phyloP scores from a whole-genome alignment of 768 basidiomycete genomes.

The Russula vinacea region DNA sequence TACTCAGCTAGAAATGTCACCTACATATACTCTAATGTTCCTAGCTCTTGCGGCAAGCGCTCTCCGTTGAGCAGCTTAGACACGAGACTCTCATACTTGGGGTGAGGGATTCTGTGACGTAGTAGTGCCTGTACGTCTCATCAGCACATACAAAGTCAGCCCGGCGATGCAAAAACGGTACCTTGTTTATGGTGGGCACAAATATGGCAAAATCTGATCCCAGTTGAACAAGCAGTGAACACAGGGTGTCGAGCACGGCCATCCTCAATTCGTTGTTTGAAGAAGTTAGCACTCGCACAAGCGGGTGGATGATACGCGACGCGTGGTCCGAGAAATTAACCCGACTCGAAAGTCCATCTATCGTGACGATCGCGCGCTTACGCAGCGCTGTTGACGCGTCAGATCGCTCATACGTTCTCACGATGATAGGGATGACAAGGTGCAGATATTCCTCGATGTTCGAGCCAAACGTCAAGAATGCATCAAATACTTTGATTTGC shows the following conservation, averaged over 20 bases:
- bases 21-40: conserved; percentile 64
- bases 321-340: conserved; percentile 99
- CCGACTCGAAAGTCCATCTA: conserved; percentile 83
- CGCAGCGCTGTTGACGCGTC: conserved; percentile 73
- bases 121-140: conserved; percentile 56
- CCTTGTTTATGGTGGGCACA: conserved; percentile 96
- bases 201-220: conserved; percentile 98
- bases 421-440: conserved; percentile 91
- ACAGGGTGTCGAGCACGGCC: conserved; percentile 90
- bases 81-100: conserved; percentile 84
- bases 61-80: conserved; percentile 89
- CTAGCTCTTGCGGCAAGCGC: conserved; percentile 81
- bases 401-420: conserved; percentile 81
- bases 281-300: conserved; percentile 78
- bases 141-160: conserved; percentile 13
- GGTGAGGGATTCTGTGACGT: conserved; percentile 72
- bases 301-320: conserved; percentile 92
- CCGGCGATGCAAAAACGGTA: conserved; percentile 34
- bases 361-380: conserved; percentile 86
- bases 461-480: conserved; percentile 90
- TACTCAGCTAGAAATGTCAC: conserved; percentile 31
- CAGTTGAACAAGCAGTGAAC: conserved; percentile 87
- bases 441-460: conserved; percentile 98
- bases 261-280: conserved; percentile 75
- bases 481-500: conserved; percentile 90